Evolutionary conservation across 2,329 filamentous ascomycete genomes (phyloP), one percentile per base, ranked within the genome.

Genomic region (Nemania bipapillata): DNA sequence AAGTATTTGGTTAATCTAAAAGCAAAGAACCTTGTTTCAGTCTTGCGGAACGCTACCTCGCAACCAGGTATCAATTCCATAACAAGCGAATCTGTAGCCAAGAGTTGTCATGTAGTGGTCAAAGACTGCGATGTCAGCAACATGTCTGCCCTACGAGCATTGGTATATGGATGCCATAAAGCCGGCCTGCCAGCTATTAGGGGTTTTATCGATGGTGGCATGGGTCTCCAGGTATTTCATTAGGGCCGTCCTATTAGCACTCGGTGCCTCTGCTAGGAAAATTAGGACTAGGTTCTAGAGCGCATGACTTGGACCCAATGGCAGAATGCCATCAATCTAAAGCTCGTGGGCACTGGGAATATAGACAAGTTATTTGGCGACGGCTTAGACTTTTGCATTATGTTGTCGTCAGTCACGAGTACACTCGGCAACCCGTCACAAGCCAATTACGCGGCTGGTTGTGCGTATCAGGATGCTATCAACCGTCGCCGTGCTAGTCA

Each of bases 21-120:
- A 0, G 79, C 78, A 0, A 76, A 65, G 32, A 67, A 75, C 49
- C 57, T 81, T 1, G 54, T 80, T 1, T 56, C 79, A 3, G 67
- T 78, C 0, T 80, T 79, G 0, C 68, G 78, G 0, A 73, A 63
- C 5, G 57, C 73, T 20, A 35, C 56, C 11, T 66, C 63, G 1
- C 56, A 42, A n/a, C 22, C 22, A 32, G 50, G 65, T 1, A 70
- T 72, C 2, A 20, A 55, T 2, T 42, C 70, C 0, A 11, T 78
- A 1, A 35, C 76, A 0, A 15, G 62, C 1, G 65, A 73, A 30
- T 20, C 63, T 1, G n/a, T 17, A 30, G 54, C n/a, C n/a, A 54
- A 12, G 20, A 64, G 64, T 7, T 62, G 57, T n/a, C 49, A 20
- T n/a, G 52, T 58, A 2, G n/a, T 24, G 11, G 53, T 54, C 6